Conservation (phyloP, 2,329 filamentous ascomycete genomes). For the Microthyrium microscopicum region DNA sequence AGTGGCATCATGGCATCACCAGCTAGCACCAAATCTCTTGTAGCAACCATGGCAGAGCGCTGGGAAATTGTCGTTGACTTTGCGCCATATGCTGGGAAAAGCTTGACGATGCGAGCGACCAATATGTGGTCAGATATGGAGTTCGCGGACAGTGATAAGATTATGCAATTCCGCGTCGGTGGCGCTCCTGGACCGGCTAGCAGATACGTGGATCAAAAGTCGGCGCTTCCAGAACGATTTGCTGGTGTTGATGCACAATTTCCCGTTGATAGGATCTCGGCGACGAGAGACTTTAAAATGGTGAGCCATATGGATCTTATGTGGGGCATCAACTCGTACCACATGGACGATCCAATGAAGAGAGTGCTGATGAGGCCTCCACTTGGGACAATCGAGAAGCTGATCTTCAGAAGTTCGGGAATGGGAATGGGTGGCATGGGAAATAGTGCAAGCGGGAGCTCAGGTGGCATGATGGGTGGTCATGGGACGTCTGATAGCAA, state of each 20-base stretch:
- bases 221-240: background rate
- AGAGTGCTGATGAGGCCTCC: conserved; percentile 4
- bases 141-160: conserved; percentile 28
- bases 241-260: conserved; percentile 1
- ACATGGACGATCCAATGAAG: conserved; percentile 6
- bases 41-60: conserved; percentile 38
- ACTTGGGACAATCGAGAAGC: conserved; percentile 3
- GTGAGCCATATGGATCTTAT: conserved; percentile 3
- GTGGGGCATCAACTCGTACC: conserved; percentile 5
- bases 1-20: conserved; percentile 33
- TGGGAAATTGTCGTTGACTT: conserved; percentile 45
- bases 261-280: conserved; percentile 3
- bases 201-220: conserved; percentile 6
- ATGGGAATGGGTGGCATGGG: conserved; percentile 5
- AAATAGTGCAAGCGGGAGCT: background rate
- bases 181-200: conserved; percentile 11
- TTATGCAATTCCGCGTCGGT: conserved; percentile 29
- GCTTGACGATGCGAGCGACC: conserved; percentile 23
- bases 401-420: conserved; percentile 4
- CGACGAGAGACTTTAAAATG: background rate
- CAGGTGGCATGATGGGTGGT: conserved; percentile 1
- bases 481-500: background rate
- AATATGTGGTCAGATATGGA: conserved; percentile 32
- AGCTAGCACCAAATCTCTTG: conserved; percentile 25
- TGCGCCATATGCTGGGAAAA: conserved; percentile 29